phyloP scores from a whole-genome alignment of 1,139 yeast genomes.

The Kodamaea suecica region DNA sequence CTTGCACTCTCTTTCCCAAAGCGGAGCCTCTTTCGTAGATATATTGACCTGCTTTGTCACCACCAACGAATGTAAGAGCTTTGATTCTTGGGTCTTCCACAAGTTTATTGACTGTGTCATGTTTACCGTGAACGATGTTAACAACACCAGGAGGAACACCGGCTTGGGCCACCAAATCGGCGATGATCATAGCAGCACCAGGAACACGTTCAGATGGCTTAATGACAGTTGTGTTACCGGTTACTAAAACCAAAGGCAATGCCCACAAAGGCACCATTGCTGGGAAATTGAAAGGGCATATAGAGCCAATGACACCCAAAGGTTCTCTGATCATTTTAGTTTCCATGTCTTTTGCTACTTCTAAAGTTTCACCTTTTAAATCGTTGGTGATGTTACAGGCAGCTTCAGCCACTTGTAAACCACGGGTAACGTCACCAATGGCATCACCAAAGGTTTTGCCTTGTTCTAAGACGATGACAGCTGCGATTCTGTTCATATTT shows the following conservation, averaged over 20 bases:
- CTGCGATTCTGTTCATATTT: constrained; percentile 71
- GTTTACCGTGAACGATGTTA: constrained; percentile 74
- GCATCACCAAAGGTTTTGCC: constrained; percentile 81
- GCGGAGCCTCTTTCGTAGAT: constrained; percentile 66
- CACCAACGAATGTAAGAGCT: constrained; percentile 78
- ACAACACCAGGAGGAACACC: constrained; percentile 79
- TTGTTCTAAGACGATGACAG: constrained; percentile 72
- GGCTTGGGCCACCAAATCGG: constrained; percentile 71
- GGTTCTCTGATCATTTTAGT: constrained; percentile 71
- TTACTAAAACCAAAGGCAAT: constrained; percentile 68
- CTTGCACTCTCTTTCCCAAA: constrained; percentile 74
- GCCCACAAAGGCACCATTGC: constrained; percentile 89
- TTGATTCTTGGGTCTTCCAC: constrained; percentile 74
- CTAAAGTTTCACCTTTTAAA: constrained; percentile 63
- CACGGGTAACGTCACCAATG: constrained; percentile 74
- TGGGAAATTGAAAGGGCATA: constrained; percentile 78
- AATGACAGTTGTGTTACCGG: constrained; percentile 73
- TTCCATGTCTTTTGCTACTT: constrained; percentile 75
- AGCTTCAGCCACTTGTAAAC: constrained; percentile 79
- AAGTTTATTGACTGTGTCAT: constrained; percentile 70
- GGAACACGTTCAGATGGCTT: constrained; percentile 82
- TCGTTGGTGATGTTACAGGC: constrained; percentile 61
- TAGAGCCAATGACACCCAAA: constrained; percentile 65
- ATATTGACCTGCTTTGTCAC: constrained; percentile 73
- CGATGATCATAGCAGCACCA: constrained; percentile 74